These are phyloP conservation scores for Exophiala aquamarina DNA, from an alignment of 2,329 filamentous ascomycete genomes.

Conservation along the genomic window DNA sequence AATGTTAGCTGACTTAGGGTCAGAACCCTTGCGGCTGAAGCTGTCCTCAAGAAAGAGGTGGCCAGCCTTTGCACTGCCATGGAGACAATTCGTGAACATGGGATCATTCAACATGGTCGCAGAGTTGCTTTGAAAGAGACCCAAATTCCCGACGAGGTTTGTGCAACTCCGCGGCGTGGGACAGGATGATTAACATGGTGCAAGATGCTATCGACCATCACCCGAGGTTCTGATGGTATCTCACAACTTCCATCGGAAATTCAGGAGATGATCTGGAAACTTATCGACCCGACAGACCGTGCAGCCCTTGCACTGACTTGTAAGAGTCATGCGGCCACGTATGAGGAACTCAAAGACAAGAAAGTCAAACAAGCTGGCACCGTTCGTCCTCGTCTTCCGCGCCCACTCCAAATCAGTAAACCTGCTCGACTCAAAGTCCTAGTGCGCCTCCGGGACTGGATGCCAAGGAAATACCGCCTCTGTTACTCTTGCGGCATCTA, in stretches of 20 bases:
- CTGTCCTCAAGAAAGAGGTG: background rate
- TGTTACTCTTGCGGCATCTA: conserved; percentile 24
- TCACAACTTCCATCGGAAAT: conserved; percentile 19
- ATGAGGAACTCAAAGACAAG: conserved; percentile 16
- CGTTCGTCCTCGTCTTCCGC: conserved; percentile 1
- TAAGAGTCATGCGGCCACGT: conserved; percentile 20
- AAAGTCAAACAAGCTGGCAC: conserved; percentile 1
- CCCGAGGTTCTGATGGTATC: conserved; percentile 4
- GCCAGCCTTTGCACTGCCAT: background rate
- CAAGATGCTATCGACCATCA: background rate
- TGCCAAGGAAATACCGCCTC: conserved; percentile 18
- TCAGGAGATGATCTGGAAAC: conserved; percentile 17
- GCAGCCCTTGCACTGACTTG: conserved; percentile 23
- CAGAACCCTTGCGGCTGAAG: background rate
- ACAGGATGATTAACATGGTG: background rate
- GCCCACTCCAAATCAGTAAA: conserved; percentile 7
- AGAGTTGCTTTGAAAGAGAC: background rate
- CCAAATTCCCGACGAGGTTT: background rate
- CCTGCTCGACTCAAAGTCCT: conserved; percentile 23
- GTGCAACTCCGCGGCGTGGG: background rate
- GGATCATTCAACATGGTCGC: background rate
- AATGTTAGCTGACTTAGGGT: background rate
- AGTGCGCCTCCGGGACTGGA: conserved; percentile 16
- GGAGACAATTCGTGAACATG: background rate
- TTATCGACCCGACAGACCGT: conserved; percentile 16